These are phyloP conservation scores for Coniella lustricola DNA, from an alignment of 2,329 filamentous ascomycete genomes.

Conservation along the genomic window DNA sequence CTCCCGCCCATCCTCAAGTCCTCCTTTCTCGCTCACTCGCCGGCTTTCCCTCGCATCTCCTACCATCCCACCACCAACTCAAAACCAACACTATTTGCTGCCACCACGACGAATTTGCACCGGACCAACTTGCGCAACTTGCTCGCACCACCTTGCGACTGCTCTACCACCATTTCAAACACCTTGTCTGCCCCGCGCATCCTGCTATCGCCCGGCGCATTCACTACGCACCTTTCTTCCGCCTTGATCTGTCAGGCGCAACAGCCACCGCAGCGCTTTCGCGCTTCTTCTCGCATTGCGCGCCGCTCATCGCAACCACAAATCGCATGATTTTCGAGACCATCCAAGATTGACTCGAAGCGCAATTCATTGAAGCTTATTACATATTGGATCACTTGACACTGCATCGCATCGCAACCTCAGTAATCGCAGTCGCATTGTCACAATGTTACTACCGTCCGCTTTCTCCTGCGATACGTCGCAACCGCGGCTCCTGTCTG, in stretches of 20 bases:
- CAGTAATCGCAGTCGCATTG: conserved; percentile 1
- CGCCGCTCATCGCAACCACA: conserved; percentile 1
- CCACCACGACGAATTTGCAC: conserved; percentile 4
- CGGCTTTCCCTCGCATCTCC: neutral
- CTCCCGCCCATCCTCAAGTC: conserved; percentile 15
- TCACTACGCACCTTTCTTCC: neutral
- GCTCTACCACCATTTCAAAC: neutral
- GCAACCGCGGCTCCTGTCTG: conserved; percentile 39
- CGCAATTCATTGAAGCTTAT: neutral
- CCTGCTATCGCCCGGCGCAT: conserved; percentile 14
- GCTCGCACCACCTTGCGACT: conserved; percentile 10
- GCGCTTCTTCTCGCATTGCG: neutral
- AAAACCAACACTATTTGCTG: conserved; percentile 4
- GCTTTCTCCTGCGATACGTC: conserved; percentile 51
- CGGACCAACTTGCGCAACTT: conserved; percentile 7
- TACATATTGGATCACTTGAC: neutral
- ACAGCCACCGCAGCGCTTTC: too few relatives aligned
- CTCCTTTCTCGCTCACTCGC: conserved; percentile 9
- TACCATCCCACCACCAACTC: conserved; percentile 6
- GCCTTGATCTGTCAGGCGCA: conserved; percentile 1
- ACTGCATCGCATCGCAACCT: neutral
- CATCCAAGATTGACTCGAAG: neutral
- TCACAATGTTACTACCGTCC: conserved; percentile 50
- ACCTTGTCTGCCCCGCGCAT: conserved; percentile 6
- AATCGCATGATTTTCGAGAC: neutral